These are phyloP conservation scores for Emydomyces testavorans DNA, from an alignment of 2,329 filamentous ascomycete genomes.

Conservation along the genomic window DNA sequence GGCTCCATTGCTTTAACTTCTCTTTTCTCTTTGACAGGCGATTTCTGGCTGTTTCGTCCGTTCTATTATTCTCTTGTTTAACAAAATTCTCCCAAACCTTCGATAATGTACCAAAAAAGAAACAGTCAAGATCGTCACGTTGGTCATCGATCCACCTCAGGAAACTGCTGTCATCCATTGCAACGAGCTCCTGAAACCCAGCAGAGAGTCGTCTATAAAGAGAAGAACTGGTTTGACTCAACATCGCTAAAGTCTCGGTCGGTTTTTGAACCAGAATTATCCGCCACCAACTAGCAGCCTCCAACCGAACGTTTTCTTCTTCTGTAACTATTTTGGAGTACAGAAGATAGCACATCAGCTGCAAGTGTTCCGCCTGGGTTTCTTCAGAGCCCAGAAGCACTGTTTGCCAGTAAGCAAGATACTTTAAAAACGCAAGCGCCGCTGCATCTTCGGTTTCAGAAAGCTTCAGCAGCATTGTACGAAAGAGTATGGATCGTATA, in stretches of 20 bases:
- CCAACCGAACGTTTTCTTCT: constrained; percentile 54
- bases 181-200: constrained; percentile 72
- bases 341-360: constrained; percentile 81
- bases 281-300: constrained; percentile 77
- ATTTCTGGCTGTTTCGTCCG: constrained; percentile 59
- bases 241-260: constrained; percentile 60
- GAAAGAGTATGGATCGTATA: constrained; percentile 66
- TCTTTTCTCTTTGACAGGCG: constrained; percentile 69
- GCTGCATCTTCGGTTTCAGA: constrained; percentile 69
- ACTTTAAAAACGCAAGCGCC: constrained; percentile 62
- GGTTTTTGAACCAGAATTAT: constrained; percentile 90
- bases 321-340: constrained; percentile 76
- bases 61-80: constrained; percentile 64
- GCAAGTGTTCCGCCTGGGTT: constrained; percentile 67
- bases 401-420: constrained; percentile 90
- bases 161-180: constrained; percentile 81
- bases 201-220: constrained; percentile 61
- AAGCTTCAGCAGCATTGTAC: constrained; percentile 65
- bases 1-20: constrained; percentile 66
- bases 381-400: constrained; percentile 71
- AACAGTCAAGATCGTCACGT: constrained; percentile 60
- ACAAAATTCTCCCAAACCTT: constrained; percentile 85
- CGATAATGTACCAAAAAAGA: constrained; percentile 73
- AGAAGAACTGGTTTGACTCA: constrained; percentile 57
- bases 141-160: constrained; percentile 79